Percentiles rank a stretch among this genome's conserved stretches.
Conservation (phyloP, 2,329 filamentous ascomycete genomes). For the Paraphoma sp. region DNA sequence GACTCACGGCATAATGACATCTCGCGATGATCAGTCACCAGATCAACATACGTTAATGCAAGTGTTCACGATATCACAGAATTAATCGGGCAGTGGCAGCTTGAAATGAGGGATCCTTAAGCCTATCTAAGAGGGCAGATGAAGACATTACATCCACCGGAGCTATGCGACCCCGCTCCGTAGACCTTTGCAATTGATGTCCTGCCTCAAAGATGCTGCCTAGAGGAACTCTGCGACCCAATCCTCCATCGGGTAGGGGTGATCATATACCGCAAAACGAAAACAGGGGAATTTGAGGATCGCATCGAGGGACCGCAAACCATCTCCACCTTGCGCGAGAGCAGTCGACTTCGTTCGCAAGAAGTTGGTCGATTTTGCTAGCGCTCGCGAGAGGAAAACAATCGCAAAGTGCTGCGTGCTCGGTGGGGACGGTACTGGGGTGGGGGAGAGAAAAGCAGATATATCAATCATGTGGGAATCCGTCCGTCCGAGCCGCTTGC, state of each 20-base stretch:
- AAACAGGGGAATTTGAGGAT: conserved; percentile 43
- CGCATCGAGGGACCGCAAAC: conserved; percentile 41
- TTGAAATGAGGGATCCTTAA: conserved; percentile 38
- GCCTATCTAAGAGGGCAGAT: conserved; percentile 41
- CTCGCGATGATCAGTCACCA: neutral
- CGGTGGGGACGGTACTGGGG: conserved; percentile 31
- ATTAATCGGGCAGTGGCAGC: neutral
- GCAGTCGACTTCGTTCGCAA: conserved; percentile 25
- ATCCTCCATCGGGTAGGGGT: conserved; percentile 29
- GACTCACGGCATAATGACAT: neutral
- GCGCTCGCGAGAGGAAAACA: conserved; percentile 22
- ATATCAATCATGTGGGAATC: conserved; percentile 50
- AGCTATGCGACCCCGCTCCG: conserved; percentile 27
- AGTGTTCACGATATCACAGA: neutral
- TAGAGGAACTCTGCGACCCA: conserved; percentile 30
- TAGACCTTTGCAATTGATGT: conserved; percentile 19
- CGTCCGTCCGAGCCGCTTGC: conserved; percentile 48
- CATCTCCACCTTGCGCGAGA: conserved; percentile 26
- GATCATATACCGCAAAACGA: conserved; percentile 39
- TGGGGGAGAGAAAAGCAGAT: conserved; percentile 43
- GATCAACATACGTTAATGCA: no score
- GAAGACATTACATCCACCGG: conserved; percentile 24
- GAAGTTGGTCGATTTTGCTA: conserved; percentile 33
- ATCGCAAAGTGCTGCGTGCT: conserved; percentile 28
- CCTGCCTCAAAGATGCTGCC: conserved; percentile 27